Evolutionary conservation across 805 yeast genomes (phyloP).

Genomic region (Yamadazyma olivae): DNA sequence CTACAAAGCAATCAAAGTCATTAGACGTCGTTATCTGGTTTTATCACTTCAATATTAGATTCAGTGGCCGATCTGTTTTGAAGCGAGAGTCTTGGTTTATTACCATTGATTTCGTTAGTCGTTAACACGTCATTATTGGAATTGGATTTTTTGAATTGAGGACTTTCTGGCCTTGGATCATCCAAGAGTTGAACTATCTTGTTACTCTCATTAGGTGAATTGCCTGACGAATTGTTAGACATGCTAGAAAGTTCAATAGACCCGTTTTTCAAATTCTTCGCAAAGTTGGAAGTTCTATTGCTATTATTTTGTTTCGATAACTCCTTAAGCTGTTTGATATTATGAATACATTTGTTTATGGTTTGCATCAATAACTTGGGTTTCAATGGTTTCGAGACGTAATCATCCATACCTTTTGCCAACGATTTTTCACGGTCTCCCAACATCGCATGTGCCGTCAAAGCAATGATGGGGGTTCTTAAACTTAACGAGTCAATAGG

Average conservation of each 20-base stretch:
- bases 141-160: conserved; percentile 22
- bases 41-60: conserved; percentile 1
- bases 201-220: conserved; percentile 9
- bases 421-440: conserved; percentile 86
- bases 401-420: conserved; percentile 91
- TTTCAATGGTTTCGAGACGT: conserved; percentile 82
- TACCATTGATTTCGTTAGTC: conserved; percentile 25
- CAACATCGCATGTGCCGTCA: conserved; percentile 92
- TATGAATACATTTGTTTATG: conserved; percentile 77
- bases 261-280: conserved; percentile 40
- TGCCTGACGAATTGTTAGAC: conserved; percentile 2
- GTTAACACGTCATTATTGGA: conserved; percentile 23
- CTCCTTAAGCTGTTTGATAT: conserved; percentile 59
- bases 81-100: conserved; percentile 13
- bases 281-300: conserved; percentile 44
- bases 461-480: conserved; percentile 83
- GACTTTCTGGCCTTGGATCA: conserved; percentile 17
- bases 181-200: conserved; percentile 8
- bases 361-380: conserved; percentile 82
- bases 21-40: neutral
- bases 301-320: conserved; percentile 46
- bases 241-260: conserved; percentile 20
- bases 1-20: too few species aligned
- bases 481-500: conserved; percentile 68
- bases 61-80: conserved; percentile 34